Evolutionary conservation across 2,329 filamentous ascomycete species (phyloP).

Genomic region (Remersonia thermophila): DNA sequence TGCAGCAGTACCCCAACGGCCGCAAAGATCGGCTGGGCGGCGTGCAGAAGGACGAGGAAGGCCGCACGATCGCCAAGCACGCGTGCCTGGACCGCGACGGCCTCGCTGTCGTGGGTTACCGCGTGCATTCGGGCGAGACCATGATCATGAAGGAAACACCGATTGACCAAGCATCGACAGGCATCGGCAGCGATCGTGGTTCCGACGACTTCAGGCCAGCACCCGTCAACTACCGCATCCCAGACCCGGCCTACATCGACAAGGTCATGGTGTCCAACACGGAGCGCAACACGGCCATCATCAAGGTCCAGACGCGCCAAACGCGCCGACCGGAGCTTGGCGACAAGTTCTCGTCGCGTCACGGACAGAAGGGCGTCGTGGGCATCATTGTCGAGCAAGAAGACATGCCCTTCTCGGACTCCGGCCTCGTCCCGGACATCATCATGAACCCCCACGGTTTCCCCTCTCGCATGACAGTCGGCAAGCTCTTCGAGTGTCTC

Average conservation of each 20-base stretch:
- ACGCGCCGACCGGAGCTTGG: slow-evolving; percentile 89
- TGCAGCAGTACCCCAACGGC: slow-evolving; percentile 83
- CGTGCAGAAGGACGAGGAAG: slow-evolving; percentile 48
- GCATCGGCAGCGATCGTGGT: slow-evolving; percentile 54
- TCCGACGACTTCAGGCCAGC: slow-evolving; percentile 54
- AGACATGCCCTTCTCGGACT: slow-evolving; percentile 91
- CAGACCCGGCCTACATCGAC: slow-evolving; percentile 82
- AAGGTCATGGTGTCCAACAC: slow-evolving; percentile 91
- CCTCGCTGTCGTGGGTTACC: slow-evolving; percentile 72
- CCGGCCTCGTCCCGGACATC: slow-evolving; percentile 86
- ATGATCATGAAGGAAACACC: slow-evolving; percentile 88
- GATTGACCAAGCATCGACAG: slow-evolving; percentile 60
- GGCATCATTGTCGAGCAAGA: slow-evolving; percentile 94
- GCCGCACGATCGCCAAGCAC: slow-evolving; percentile 53
- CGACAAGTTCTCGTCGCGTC: slow-evolving; percentile 96
- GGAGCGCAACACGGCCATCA: slow-evolving; percentile 70
- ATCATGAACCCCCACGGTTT: slow-evolving; percentile 99
- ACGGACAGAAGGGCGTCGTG: slow-evolving; percentile 96
- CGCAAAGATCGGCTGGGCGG: slow-evolving; percentile 54
- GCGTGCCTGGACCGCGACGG: slow-evolving; percentile 72
- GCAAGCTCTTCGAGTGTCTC: slow-evolving; percentile 90
- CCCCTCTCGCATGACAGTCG: slow-evolving; percentile 97
- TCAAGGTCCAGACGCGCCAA: slow-evolving; percentile 95
- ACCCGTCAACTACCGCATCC: slow-evolving; percentile 65
- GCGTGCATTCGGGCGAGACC: slow-evolving; percentile 65